phyloP scores from a whole-genome alignment of 1,139 yeast genomes.

The Suhomyces bribrorum region DNA sequence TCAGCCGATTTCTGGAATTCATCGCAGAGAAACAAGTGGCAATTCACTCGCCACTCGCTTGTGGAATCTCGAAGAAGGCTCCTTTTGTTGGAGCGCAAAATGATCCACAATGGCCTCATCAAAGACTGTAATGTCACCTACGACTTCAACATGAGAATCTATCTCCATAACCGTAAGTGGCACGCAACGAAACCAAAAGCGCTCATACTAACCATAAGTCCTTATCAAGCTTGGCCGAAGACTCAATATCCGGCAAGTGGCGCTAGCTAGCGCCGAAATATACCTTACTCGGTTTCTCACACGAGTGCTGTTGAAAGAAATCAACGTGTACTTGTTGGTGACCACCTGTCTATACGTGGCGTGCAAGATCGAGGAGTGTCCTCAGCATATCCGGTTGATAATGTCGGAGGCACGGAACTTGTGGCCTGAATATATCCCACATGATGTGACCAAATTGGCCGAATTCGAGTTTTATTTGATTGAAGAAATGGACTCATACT shows the following conservation, averaged over 20 bases:
- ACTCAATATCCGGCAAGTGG: slow-evolving; percentile 75
- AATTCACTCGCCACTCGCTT: slow-evolving; percentile 40
- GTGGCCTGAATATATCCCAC: slow-evolving; percentile 96
- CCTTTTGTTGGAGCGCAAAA: slow-evolving; percentile 42
- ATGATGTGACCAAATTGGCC: slow-evolving; percentile 89
- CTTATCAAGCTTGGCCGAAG: slow-evolving; percentile 77
- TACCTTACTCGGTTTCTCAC: slow-evolving; percentile 75
- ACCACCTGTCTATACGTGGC: slow-evolving; percentile 88
- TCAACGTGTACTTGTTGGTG: slow-evolving; percentile 76
- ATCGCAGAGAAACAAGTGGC: slow-evolving; percentile 48
- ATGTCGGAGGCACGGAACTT: slow-evolving; percentile 81
- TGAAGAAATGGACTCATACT: slow-evolving; percentile 81
- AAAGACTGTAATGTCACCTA: slow-evolving; percentile 49
- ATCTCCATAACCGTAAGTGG: slow-evolving; percentile 56
- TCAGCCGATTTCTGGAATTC: slow-evolving; percentile 53
- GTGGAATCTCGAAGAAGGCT: slow-evolving; percentile 43
- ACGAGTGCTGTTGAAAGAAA: slow-evolving; percentile 72
- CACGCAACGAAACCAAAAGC: too few species aligned
- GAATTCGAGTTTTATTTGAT: slow-evolving; percentile 93
- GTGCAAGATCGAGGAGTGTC: slow-evolving; percentile 92
- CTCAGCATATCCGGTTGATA: slow-evolving; percentile 85
- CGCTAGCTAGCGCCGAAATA: slow-evolving; percentile 85
- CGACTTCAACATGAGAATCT: slow-evolving; percentile 66
- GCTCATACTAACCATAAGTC: slow-evolving; percentile 30
- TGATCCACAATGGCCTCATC: slow-evolving; percentile 49